Conservation (phyloP, 1,284 basidiomycete species). For the Bjerkandera adusta region DNA sequence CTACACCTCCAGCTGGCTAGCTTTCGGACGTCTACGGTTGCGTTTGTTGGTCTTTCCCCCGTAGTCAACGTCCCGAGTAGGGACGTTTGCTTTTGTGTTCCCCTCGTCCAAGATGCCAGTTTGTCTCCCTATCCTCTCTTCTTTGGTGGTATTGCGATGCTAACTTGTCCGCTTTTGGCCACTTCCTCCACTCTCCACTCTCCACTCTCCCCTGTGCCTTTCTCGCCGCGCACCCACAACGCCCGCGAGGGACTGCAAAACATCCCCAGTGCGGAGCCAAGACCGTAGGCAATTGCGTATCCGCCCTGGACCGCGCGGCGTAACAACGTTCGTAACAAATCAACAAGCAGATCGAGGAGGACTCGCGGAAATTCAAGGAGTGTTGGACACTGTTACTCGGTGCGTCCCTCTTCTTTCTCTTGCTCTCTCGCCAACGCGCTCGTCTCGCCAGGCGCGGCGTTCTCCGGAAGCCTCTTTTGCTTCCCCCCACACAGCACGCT, state of each 20-base stretch:
- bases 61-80: too few species aligned
- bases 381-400: conserved; percentile 94
- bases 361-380: conserved; percentile 77
- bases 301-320: conserved; percentile 54
- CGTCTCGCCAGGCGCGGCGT: neutral
- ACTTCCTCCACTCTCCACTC: too few species aligned
- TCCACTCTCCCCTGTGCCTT: neutral
- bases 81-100: too few species aligned
- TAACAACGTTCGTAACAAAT: conserved; percentile 71
- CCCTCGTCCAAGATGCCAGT: too few species aligned
- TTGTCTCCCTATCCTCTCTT: too few species aligned
- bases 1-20: too few species aligned
- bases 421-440: neutral
- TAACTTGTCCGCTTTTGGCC: neutral
- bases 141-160: too few species aligned
- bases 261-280: neutral
- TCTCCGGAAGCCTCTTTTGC: neutral
- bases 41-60: too few species aligned
- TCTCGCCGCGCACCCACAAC: neutral
- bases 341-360: conserved; percentile 73
- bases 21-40: too few species aligned
- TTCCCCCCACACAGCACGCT: conserved; percentile 2
- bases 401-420: conserved; percentile 34
- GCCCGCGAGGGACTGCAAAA: neutral
- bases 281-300: conserved; percentile 67